Base-by-base conservation (phyloP, 108 stramenopile genomes). In the Cyclostephanos tholiformis region DNA sequence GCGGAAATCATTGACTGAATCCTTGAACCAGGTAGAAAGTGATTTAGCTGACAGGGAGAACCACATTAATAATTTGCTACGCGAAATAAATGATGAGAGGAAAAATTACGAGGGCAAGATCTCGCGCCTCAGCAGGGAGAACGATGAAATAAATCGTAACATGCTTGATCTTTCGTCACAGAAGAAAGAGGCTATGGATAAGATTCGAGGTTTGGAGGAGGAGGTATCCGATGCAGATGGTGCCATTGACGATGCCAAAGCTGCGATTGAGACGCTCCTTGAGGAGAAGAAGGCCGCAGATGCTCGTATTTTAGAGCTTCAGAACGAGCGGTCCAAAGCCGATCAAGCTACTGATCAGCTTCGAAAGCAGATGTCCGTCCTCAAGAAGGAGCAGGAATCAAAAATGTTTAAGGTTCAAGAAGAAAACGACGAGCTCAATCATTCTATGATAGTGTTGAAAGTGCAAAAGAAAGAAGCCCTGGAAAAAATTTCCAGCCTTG, bases 161-260 rank as follows among this genome's bases (percentile, higher is more conserved):
- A 59, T 80, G 14, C 51, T 73, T 29, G 73, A 74, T 23, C 68
- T 80, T 9, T 64, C 79, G 14, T 48, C 62, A 0, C 59, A 70
- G 13, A 76, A 66, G 20, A 75, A 62, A 38, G 74, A 82, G 23
- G 81, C 81, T 2, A 82, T 82, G 71, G 81, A 82, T 67, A 82
- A 75, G 74, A 82, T 82, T 68, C 74, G 81, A 46, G 81, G 81
- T 7, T 59, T 82, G 13, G 81, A 82, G 49, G 75, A 82, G 50
- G 81, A 75, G 36, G 81, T 76, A 26, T 76, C 75, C 58, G 81
- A 82, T 67, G 81, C 74, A 22, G 81, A 75, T 57, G 66, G 70
- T 49, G 81, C 75, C 44, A 76, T 76, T 48, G 81, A 82, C 23
- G 75, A 82, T 66, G 81, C 81, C 23, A 82, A 82, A 59, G 70